These are phyloP conservation scores for Ceratobasidium papillatum DNA, from an alignment of 1,284 basidiomycete species.

Conservation along the genomic window DNA sequence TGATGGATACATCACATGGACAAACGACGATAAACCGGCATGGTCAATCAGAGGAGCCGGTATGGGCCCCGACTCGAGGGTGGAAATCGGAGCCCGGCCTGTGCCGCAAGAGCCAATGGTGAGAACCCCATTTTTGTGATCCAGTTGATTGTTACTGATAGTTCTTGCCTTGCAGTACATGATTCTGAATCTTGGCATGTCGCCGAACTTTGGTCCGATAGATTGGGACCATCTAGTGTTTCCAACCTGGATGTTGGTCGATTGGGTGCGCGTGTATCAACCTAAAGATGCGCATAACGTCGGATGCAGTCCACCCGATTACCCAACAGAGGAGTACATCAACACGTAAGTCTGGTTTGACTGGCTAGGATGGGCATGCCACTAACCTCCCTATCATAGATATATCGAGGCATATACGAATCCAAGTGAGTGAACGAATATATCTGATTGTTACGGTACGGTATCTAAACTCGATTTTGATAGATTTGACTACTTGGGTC, in stretches of 20 bases:
- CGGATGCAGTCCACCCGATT: slow-evolving; percentile 84
- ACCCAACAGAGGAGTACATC: slow-evolving; percentile 82
- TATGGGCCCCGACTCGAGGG: slow-evolving; percentile 69
- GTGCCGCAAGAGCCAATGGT: slow-evolving; percentile 89
- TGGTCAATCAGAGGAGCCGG: slow-evolving; percentile 82
- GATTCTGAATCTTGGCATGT: slow-evolving; percentile 84
- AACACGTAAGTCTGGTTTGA: slow-evolving; percentile 60
- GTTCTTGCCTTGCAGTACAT: slow-evolving; percentile 62
- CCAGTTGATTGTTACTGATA: background rate
- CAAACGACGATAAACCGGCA: slow-evolving; percentile 66
- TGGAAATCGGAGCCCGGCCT: slow-evolving; percentile 75
- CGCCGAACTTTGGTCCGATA: slow-evolving; percentile 76
- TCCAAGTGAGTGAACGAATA: background rate
- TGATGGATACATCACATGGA: slow-evolving; percentile 82
- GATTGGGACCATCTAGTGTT: slow-evolving; percentile 66
- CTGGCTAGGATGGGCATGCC: slow-evolving; percentile 46
- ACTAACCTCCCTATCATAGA: background rate
- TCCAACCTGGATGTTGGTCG: slow-evolving; percentile 66
- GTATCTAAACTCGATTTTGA: background rate
- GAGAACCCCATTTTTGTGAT: background rate
- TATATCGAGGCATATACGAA: slow-evolving; percentile 8
- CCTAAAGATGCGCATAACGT: slow-evolving; percentile 71
- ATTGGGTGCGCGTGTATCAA: slow-evolving; percentile 89
- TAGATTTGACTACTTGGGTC: slow-evolving; percentile 21
- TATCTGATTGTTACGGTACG: background rate